These are phyloP conservation scores for Arachnomyces sp. DNA, from an alignment of 2,329 filamentous ascomycete genomes.

Conservation along the genomic window DNA sequence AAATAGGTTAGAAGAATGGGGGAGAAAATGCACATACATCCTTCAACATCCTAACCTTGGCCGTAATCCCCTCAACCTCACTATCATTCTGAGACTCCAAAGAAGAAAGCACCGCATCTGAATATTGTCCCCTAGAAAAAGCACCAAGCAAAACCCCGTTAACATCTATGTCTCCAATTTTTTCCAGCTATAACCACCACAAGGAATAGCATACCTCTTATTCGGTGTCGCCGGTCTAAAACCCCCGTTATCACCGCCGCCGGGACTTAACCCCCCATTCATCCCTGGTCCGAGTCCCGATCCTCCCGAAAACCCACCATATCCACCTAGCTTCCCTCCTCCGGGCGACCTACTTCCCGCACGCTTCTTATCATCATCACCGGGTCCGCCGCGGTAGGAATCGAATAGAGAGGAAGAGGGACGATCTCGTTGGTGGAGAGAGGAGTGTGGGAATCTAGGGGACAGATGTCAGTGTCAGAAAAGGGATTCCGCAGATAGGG, in stretches of 20 bases:
- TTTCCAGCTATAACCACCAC: not conserved
- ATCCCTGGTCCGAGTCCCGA: slow-evolving; percentile 10
- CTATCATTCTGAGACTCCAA: slow-evolving; percentile 92
- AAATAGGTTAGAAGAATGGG: slow-evolving; percentile 2
- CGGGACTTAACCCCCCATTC: slow-evolving; percentile 9
- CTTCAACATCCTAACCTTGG: slow-evolving; percentile 84
- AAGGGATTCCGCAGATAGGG: no score
- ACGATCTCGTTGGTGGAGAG: slow-evolving; percentile 62
- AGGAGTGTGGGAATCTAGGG: slow-evolving; percentile 57
- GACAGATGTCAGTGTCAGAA: no score
- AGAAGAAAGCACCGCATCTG: slow-evolving; percentile 81
- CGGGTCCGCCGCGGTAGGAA: slow-evolving; percentile 56
- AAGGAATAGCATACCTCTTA: slow-evolving; percentile 44
- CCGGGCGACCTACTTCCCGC: slow-evolving; percentile 33
- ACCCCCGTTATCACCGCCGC: slow-evolving; percentile 30
- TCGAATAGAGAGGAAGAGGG: slow-evolving; percentile 66
- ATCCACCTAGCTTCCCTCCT: slow-evolving; percentile 22
- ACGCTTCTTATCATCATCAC: slow-evolving; percentile 25
- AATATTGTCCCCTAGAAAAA: slow-evolving; percentile 70
- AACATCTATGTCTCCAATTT: not conserved
- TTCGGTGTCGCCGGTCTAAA: slow-evolving; percentile 67
- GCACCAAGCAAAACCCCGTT: not conserved
- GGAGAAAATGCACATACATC: slow-evolving; percentile 64
- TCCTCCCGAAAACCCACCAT: slow-evolving; percentile 14
- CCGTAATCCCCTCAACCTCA: slow-evolving; percentile 81